Percentiles rank a stretch among this genome's conserved stretches.
Conservation (phyloP, 352 stramenopile species). For the Phytopythium sindhum region DNA sequence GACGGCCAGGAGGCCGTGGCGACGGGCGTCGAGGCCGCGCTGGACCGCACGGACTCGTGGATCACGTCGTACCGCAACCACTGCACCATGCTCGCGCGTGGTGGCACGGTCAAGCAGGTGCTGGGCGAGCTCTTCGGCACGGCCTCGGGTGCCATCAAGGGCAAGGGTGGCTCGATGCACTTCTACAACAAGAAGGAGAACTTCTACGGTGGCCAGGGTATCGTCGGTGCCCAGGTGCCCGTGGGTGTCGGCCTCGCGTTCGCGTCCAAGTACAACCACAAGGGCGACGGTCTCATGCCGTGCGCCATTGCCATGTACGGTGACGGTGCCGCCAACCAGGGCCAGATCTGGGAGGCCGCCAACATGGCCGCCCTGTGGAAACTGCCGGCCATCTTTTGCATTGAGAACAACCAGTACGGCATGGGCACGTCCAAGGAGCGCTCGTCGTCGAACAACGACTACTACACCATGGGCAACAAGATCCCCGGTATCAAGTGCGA, state of each 20-base stretch:
- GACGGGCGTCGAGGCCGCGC: conserved; percentile 95
- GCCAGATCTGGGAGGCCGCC: conserved; percentile 96
- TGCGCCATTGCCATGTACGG: conserved; percentile 98
- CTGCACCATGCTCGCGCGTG: conserved; percentile 95
- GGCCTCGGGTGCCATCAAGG: conserved; percentile 83
- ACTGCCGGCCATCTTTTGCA: conserved; percentile 99
- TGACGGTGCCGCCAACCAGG: conserved; percentile 99
- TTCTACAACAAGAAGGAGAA: conserved; percentile 99
- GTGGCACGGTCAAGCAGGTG: conserved; percentile 91
- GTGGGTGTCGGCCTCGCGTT: conserved; percentile 98
- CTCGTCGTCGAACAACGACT: conserved; percentile 96
- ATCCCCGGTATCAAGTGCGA: conserved; percentile 99
- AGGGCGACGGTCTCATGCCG: conserved; percentile 84
- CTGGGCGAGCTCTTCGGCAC: conserved; percentile 97
- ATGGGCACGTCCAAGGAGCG: conserved; percentile 99
- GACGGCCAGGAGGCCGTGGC: conserved; percentile 99
- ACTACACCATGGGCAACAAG: conserved; percentile 99
- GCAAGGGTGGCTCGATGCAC: conserved; percentile 99
- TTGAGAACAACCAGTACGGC: conserved; percentile 99
- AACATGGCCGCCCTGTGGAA: conserved; percentile 99
- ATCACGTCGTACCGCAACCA: conserved; percentile 99
- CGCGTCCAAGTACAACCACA: conserved; percentile 98
- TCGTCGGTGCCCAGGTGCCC: conserved; percentile 98
- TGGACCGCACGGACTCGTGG: conserved; percentile 95
- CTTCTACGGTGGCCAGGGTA: conserved; percentile 98